phyloP scores from a whole-genome alignment of 345 rosid species.

The Ricinus communis region DNA sequence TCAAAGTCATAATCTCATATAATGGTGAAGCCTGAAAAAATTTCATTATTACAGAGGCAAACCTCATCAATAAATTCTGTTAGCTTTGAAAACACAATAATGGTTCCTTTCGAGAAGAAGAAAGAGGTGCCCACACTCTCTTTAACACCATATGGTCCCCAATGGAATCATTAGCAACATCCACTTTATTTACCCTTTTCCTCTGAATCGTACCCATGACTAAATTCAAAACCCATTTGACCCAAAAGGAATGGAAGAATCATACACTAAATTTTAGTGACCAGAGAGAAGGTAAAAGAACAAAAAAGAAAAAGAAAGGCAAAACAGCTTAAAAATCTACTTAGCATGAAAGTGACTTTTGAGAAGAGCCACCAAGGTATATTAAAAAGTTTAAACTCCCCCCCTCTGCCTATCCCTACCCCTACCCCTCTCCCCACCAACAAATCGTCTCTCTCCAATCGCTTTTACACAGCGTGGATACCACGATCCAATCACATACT shows the following conservation, averaged over 20 bases:
- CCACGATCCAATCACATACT: neutral
- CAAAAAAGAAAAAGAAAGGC: no score
- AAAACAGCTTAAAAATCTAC: neutral
- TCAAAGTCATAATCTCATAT: no score
- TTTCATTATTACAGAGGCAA: no score
- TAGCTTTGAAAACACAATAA: neutral
- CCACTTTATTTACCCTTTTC: neutral
- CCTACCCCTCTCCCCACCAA: neutral
- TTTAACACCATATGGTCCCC: neutral
- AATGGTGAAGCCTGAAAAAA: no score
- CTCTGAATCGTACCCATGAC: neutral
- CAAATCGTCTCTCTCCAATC: neutral
- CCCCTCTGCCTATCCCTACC: no score
- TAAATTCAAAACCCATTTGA: neutral
- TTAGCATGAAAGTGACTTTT: neutral
- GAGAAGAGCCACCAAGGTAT: conserved; percentile 1
- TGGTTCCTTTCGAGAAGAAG: neutral
- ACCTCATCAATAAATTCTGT: neutral
- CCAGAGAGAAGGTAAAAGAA: no score
- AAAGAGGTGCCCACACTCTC: neutral
- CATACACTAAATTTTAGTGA: neutral
- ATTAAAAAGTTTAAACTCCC: no score
- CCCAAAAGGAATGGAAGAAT: conserved; percentile 2
- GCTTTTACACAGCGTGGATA: no score
- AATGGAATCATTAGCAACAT: neutral